Evolutionary conservation across 1,284 basidiomycete genomes (phyloP), one percentile per base, ranked within the genome.

Genomic region (Ceratobasidium papillatum): DNA sequence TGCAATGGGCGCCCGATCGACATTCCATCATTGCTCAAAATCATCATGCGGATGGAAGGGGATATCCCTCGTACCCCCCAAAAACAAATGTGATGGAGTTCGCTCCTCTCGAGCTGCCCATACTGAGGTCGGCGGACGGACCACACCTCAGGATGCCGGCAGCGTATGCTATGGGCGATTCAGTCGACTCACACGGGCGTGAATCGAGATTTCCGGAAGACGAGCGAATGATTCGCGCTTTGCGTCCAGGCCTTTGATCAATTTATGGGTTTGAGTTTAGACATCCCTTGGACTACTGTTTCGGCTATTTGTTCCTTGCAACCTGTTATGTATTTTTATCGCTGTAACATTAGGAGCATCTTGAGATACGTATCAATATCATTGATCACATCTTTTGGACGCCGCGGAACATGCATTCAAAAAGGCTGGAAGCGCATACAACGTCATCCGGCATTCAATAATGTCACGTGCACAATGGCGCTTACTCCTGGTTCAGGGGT

Each of bases 201-300:
- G 83, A 82, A 8, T 80, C 83, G n/a, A 84, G 87, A 74, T 79
- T 85, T 77, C 82, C 88, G 56, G 89, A 90, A 81, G 89, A 90
- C 79, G 86, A 89, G 79, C 83, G 88, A 61, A 84, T 90, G 77
- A 89, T 90, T 74, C 86, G 87, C 77, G 87, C 89, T 83, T 80
- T 90, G 75, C 82, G 83, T 74, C 83, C 83, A 75, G 81, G 84
- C 51, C 64, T 71, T 52, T 75, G 56, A 72, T 43, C 34, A 14
- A n/a, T 22, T 68, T 19, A 12, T 36, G n/a, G 38, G 25, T 34
- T 34, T 36, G 12, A 19, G 45, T 62, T 22, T 56, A 56, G 58
- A 62, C 25, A 22, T 51, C 34, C 27, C 22, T 36, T 52, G 69
- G 58, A 72, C 69, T 56, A 49, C 52, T 72, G 9, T 51, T 61